These are phyloP conservation scores for Ceratocystis variospora DNA, from an alignment of 2,329 filamentous ascomycete species.

Conservation along the genomic window DNA sequence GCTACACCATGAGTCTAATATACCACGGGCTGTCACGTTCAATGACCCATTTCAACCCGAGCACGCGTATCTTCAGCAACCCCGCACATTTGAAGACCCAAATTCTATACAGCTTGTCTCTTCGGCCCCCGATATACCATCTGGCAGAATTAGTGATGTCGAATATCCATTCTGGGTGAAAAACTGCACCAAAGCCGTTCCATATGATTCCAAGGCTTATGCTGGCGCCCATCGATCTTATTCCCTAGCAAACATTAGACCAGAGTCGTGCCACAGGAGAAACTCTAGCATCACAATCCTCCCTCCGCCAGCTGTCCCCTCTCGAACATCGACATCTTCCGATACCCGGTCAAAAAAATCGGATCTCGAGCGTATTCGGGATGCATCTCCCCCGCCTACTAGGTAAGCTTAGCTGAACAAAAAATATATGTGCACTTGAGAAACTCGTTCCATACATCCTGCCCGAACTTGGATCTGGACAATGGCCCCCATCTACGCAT, in stretches of 20 bases:
- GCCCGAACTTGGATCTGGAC: neutral
- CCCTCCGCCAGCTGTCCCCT: neutral
- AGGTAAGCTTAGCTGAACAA: constrained; percentile 6
- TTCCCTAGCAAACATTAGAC: constrained; percentile 13
- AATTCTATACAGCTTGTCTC: constrained; percentile 1
- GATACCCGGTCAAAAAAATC: constrained; percentile 11
- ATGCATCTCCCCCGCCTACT: constrained; percentile 9
- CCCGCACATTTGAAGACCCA: constrained; percentile 10
- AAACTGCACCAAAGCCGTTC: constrained; percentile 7
- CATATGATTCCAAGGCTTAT: constrained; percentile 11
- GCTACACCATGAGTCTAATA: neutral
- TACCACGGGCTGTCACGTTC: neutral
- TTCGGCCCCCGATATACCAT: constrained; percentile 8
- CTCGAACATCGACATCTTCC: constrained; percentile 1
- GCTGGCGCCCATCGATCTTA: constrained; percentile 11
- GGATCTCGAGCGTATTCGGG: constrained; percentile 12
- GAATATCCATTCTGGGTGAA: constrained; percentile 11
- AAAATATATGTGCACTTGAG: neutral
- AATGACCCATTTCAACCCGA: constrained; percentile 4
- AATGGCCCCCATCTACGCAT: neutral
- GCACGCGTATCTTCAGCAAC: constrained; percentile 8
- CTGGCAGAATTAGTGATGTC: constrained; percentile 8
- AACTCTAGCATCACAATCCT: constrained; percentile 13
- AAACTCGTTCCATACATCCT: neutral
- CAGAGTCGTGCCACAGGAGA: constrained; percentile 12